A percentile compares a stretch with the other conserved stretches of the same genome.
Evolutionary conservation across 2,329 filamentous ascomycete genomes (phyloP).

Genomic region (Dactylellina leptospora): DNA sequence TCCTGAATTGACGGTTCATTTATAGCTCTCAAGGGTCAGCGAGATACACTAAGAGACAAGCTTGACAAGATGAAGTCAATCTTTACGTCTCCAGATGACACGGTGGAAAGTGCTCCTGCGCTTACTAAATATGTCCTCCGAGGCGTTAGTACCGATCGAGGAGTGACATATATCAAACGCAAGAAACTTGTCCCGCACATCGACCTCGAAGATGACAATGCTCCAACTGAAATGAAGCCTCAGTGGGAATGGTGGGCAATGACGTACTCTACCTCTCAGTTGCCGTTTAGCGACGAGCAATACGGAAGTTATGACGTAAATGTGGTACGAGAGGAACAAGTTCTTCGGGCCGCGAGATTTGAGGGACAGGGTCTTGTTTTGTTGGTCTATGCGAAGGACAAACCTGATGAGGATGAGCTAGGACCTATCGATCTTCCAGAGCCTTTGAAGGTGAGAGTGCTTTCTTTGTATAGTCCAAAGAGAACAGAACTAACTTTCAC

Average conservation of each 20-base stretch:
- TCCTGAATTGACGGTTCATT: too few species aligned
- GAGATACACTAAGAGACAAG: slow-evolving; percentile 54
- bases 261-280: slow-evolving; percentile 34
- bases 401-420: slow-evolving; percentile 29
- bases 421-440: slow-evolving; percentile 52
- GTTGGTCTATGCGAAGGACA: slow-evolving; percentile 55
- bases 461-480: background rate
- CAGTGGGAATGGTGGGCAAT: slow-evolving; percentile 44
- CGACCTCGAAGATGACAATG: slow-evolving; percentile 31
- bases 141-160: slow-evolving; percentile 54
- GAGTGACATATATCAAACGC: slow-evolving; percentile 54
- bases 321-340: slow-evolving; percentile 54
- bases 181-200: slow-evolving; percentile 40
- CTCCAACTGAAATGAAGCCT: slow-evolving; percentile 40
- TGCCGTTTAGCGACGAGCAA: slow-evolving; percentile 55
- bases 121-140: slow-evolving; percentile 54
- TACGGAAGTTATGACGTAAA: slow-evolving; percentile 52
- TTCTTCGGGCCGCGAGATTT: slow-evolving; percentile 54
- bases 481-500: background rate
- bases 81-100: slow-evolving; percentile 55
- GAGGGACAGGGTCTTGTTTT: slow-evolving; percentile 55
- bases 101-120: slow-evolving; percentile 42
- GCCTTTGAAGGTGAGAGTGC: slow-evolving; percentile 54
- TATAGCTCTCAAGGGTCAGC: slow-evolving; percentile 53
- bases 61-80: slow-evolving; percentile 54